Base-by-base conservation (phyloP, 257 asterid species). In the Solanum neorickii region DNA sequence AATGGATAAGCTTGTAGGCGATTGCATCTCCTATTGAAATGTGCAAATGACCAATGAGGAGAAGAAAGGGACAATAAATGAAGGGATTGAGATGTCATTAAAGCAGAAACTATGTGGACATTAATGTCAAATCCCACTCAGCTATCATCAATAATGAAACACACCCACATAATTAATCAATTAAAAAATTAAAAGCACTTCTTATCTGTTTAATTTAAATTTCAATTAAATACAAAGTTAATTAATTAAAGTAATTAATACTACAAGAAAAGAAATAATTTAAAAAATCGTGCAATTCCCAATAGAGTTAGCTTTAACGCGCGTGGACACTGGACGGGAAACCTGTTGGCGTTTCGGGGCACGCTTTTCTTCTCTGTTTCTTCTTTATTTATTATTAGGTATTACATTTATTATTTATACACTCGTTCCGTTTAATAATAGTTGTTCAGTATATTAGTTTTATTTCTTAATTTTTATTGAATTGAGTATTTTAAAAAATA, bases 261-360 rank as follows among this genome's bases (percentile, higher is more conserved):
- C 42, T 39, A 5, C 1, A 15, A 21, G 9, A 7, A 1, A 84
- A 84, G 42, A 37, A 5, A 49, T 49, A 15, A 49, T 49, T 18
- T 5, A 20, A 25, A 70, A 42, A 42, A 5, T 21, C 13, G 10
- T 13, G 66, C 80, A 84, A n/a, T 66, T 37, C 87, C 75, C 42
- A 47, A 47, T 62, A 44, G 87, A 44, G 42, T 42, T 41, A 9
- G 41, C 42, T 84, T 42, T 68, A 47, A n/a, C 89, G 87, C 93
- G 93, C 90, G 93, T 90, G 90, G 90, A 90, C 83, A 49, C 89
- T 41, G 88, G 84, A 87, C 20, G 77, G 94, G 92, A 82, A 90
- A 90, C 92, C 90, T 90, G 94, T 88, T 88, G 90, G 93, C 91
- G 35, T 78, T 86, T 41, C 69, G 85, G 94, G 92, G 90, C 94